Percentiles rank a stretch among this genome's conserved stretches.
phyloP scores from a whole-genome alignment of 331 rosid species.

The Malus hybrid region DNA sequence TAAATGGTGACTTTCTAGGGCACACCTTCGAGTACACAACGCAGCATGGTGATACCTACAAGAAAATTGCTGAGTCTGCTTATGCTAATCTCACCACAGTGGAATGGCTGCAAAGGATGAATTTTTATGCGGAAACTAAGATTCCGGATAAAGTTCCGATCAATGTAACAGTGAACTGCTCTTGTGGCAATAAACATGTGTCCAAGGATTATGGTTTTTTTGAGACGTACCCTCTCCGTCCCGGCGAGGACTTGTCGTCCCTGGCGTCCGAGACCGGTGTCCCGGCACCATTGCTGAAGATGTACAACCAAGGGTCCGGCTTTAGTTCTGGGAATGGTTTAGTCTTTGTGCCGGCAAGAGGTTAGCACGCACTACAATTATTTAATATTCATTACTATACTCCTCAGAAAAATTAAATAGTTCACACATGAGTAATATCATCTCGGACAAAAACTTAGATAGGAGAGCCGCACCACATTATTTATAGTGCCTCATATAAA shows the following conservation, averaged over 20 bases:
- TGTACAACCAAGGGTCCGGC: constrained; percentile 36
- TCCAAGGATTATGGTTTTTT: constrained; percentile 54
- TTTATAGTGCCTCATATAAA: too few relatives aligned
- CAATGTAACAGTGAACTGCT: constrained; percentile 51
- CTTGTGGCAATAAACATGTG: constrained; percentile 41
- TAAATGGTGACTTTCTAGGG: constrained; percentile 40
- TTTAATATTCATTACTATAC: not conserved
- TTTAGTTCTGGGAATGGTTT: constrained; percentile 50
- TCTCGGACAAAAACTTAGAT: too few relatives aligned
- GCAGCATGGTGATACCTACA: constrained; percentile 27
- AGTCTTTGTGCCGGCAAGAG: constrained; percentile 79
- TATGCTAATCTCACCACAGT: constrained; percentile 43
- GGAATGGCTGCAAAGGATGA: constrained; percentile 26
- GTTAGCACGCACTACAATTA: constrained; percentile 9
- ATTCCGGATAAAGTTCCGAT: constrained; percentile 22
- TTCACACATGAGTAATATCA: too few relatives aligned
- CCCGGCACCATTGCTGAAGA: constrained; percentile 13
- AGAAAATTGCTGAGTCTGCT: constrained; percentile 12
- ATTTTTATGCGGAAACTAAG: not conserved
- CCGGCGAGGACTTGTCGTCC: constrained; percentile 26
- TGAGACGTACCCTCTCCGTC: constrained; percentile 47
- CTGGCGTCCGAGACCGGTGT: constrained; percentile 20
- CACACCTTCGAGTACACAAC: constrained; percentile 28
- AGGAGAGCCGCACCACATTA: too few relatives aligned
- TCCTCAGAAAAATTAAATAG: too few relatives aligned